Evolutionary conservation across 179 eudicot genomes (phyloP).

Genomic region (Silene vulgaris): DNA sequence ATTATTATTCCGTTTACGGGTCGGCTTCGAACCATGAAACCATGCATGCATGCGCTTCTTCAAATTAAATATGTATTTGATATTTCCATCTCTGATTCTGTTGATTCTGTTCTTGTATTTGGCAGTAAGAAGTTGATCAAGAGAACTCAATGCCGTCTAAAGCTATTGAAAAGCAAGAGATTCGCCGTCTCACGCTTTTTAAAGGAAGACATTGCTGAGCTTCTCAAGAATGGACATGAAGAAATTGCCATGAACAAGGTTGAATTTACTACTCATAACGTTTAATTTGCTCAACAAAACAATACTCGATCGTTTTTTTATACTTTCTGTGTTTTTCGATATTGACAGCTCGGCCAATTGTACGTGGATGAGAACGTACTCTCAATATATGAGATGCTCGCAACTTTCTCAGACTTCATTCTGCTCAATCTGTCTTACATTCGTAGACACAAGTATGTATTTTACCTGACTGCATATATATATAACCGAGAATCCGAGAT

Average conservation of each 20-base stretch:
- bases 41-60: background rate
- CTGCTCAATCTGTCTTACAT: conserved; percentile 50
- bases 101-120: background rate
- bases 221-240: conserved; percentile 45
- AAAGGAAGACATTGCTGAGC: conserved; percentile 56
- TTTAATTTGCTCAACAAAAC: too few relatives aligned
- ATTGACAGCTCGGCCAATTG: conserved; percentile 53
- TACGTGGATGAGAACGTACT: conserved; percentile 46
- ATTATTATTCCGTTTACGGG: too few relatives aligned
- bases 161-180: conserved; percentile 59
- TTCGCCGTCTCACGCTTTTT: conserved; percentile 35
- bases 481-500: too few relatives aligned
- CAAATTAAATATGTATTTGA: background rate
- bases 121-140: conserved; percentile 64
- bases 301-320: background rate
- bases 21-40: background rate
- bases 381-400: conserved; percentile 50
- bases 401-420: conserved; percentile 58
- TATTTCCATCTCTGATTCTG: too few relatives aligned
- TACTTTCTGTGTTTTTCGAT: background rate
- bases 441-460: conserved; percentile 52
- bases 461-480: background rate
- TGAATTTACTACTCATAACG: background rate
- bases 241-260: conserved; percentile 59
- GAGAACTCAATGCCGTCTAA: conserved; percentile 56